phyloP scores from a whole-genome alignment of 257 asterid species.

The Haberlea rhodopensis region DNA sequence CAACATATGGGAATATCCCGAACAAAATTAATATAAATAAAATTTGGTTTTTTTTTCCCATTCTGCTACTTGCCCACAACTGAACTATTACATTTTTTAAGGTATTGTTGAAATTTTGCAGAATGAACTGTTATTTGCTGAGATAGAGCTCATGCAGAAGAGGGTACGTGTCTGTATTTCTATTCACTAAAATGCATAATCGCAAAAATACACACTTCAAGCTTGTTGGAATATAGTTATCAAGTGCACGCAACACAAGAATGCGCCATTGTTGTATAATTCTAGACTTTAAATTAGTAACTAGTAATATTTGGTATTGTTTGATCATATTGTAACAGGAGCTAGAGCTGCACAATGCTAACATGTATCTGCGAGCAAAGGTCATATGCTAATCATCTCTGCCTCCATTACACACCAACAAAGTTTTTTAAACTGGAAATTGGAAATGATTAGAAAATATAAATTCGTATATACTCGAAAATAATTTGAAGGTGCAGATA shows the following conservation, averaged over 20 bases:
- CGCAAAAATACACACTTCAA: too few relatives aligned
- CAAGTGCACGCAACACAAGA: too few relatives aligned
- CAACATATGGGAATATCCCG: too few relatives aligned
- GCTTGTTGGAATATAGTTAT: too few relatives aligned
- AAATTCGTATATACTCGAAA: not conserved
- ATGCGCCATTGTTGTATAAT: too few relatives aligned
- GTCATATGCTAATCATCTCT: conserved; percentile 26
- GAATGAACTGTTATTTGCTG: conserved; percentile 81
- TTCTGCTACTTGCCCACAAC: too few relatives aligned
- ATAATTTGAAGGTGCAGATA: conserved; percentile 42
- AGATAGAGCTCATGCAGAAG: conserved; percentile 88
- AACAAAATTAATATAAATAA: too few relatives aligned
- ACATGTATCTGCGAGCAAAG: conserved; percentile 85
- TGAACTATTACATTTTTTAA: too few relatives aligned
- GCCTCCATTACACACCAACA: not conserved
- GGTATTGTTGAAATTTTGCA: conserved; percentile 25
- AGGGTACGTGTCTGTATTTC: conserved; percentile 43
- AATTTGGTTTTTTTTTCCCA: too few relatives aligned
- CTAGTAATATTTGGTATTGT: too few relatives aligned
- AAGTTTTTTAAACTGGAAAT: not conserved
- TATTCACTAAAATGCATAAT: not conserved
- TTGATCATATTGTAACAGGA: conserved; percentile 47
- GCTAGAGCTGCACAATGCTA: conserved; percentile 81
- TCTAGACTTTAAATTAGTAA: too few relatives aligned
- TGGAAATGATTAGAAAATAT: not conserved